A percentile compares a stretch with the other conserved stretches of the same genome.
Conservation (phyloP, 768 basidiomycete species). For the Tricholoma sp. region DNA sequence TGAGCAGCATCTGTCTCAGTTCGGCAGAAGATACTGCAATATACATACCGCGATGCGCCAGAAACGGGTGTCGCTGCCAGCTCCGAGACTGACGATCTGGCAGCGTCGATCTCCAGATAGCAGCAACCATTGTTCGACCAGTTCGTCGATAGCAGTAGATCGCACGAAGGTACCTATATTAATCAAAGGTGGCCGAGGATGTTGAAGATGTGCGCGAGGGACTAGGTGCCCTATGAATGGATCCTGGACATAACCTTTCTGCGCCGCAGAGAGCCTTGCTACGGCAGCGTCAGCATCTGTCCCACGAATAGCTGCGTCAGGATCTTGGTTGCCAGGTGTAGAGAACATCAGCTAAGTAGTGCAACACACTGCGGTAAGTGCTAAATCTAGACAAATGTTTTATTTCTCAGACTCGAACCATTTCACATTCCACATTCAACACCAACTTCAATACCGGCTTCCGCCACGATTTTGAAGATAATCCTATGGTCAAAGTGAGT, state of each 20-base stretch:
- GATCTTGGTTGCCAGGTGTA: slow-evolving; percentile 24
- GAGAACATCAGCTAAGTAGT: background rate
- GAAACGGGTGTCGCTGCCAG: slow-evolving; percentile 93
- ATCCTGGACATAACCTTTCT: slow-evolving; percentile 75
- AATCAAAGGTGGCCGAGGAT: slow-evolving; percentile 80
- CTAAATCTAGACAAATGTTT: too few relatives aligned
- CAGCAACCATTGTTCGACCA: slow-evolving; percentile 64
- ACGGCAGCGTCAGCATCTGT: slow-evolving; percentile 83
- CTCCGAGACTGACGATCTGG: slow-evolving; percentile 93
- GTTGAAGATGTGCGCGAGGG: slow-evolving; percentile 55
- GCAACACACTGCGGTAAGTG: too few relatives aligned
- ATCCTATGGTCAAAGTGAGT: too few relatives aligned
- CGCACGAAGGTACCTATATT: slow-evolving; percentile 93
- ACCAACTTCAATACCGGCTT: too few relatives aligned
- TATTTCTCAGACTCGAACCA: too few relatives aligned
- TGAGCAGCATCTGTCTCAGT: slow-evolving; percentile 12
- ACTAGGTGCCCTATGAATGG: slow-evolving; percentile 67
- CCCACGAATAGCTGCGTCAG: slow-evolving; percentile 61
- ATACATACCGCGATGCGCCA: slow-evolving; percentile 82
- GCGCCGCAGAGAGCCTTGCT: slow-evolving; percentile 82
- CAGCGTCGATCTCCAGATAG: slow-evolving; percentile 43
- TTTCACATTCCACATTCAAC: too few relatives aligned
- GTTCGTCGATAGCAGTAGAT: slow-evolving; percentile 70
- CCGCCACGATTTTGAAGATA: too few relatives aligned
- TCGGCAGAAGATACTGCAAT: background rate